Conservation (phyloP, 129 eudicot species). For the Pseudognaphalium luteoalbum region DNA sequence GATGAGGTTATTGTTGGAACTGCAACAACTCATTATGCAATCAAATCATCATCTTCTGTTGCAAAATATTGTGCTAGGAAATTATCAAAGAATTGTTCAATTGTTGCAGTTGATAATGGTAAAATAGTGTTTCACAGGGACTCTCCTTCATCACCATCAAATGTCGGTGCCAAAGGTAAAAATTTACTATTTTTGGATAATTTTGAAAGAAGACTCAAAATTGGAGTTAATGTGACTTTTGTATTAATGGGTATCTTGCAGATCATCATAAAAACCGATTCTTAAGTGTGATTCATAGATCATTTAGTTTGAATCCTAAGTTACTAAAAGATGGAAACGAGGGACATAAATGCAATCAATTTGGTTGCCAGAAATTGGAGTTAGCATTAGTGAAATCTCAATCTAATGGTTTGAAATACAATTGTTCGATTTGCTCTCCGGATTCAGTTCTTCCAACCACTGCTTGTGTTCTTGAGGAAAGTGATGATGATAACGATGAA, state of each 20-base stretch:
- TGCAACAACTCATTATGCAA: constrained; percentile 57
- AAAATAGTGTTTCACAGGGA: constrained; percentile 67
- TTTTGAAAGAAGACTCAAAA: constrained; percentile 30
- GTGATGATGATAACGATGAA: constrained; percentile 38
- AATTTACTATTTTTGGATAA: neutral
- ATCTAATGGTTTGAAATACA: constrained; percentile 26
- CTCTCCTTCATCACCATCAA: constrained; percentile 43
- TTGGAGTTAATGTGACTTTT: neutral
- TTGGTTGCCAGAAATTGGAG: constrained; percentile 29
- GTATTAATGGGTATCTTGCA: constrained; percentile 16
- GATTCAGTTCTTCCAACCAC: constrained; percentile 35
- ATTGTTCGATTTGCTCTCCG: constrained; percentile 70
- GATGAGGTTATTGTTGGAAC: constrained; percentile 77
- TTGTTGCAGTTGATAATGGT: constrained; percentile 82
- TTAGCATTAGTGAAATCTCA: constrained; percentile 29
- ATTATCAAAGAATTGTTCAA: constrained; percentile 58
- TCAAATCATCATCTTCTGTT: constrained; percentile 68
- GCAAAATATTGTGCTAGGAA: constrained; percentile 92
- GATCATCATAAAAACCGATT: constrained; percentile 53
- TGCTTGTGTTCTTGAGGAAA: constrained; percentile 38
- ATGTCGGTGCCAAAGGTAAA: constrained; percentile 55
- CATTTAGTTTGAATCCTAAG: constrained; percentile 50
- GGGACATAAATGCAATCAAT: constrained; percentile 28
- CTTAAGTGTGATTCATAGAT: constrained; percentile 54
- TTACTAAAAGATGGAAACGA: constrained; percentile 35